phyloP scores from a whole-genome alignment of 441 rosid species.

The Erodium texanum region DNA sequence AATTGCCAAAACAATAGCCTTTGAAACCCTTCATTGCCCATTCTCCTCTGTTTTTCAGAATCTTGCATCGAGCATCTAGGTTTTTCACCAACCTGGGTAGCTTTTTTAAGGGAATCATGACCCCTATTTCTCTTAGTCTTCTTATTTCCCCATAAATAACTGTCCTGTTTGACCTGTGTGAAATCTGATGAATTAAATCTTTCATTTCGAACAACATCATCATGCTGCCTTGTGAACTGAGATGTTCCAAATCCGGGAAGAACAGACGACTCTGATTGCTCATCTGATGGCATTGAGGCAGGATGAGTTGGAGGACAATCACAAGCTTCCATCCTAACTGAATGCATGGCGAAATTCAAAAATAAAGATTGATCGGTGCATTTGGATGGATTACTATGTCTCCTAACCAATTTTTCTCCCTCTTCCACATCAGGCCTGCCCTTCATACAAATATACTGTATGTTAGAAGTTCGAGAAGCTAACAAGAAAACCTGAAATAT shows the following conservation, averaged over 20 bases:
- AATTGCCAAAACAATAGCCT: slow-evolving; percentile 90
- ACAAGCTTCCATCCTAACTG: slow-evolving; percentile 96
- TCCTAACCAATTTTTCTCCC: slow-evolving; percentile 77
- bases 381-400: slow-evolving; percentile 66
- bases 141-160: slow-evolving; percentile 46
- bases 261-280: slow-evolving; percentile 45
- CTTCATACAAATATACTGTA: slow-evolving; percentile 12
- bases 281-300: slow-evolving; percentile 26
- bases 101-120: slow-evolving; percentile 40
- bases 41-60: slow-evolving; percentile 67
- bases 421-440: slow-evolving; percentile 86
- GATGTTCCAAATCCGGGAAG: slow-evolving; percentile 45
- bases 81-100: slow-evolving; percentile 71
- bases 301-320: slow-evolving; percentile 81
- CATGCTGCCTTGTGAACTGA: slow-evolving; percentile 35
- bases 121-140: slow-evolving; percentile 46
- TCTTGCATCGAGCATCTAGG: slow-evolving; percentile 61
- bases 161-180: slow-evolving; percentile 47
- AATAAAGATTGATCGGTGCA: slow-evolving; percentile 77
- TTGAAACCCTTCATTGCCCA: slow-evolving; percentile 62
- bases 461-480: slow-evolving; percentile 13
- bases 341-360: slow-evolving; percentile 94
- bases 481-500: slow-evolving; percentile 9
- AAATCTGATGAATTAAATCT: slow-evolving; percentile 36
- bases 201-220: slow-evolving; percentile 32